phyloP scores from a whole-genome alignment of 768 basidiomycete species.

The Suillus bovinus region DNA sequence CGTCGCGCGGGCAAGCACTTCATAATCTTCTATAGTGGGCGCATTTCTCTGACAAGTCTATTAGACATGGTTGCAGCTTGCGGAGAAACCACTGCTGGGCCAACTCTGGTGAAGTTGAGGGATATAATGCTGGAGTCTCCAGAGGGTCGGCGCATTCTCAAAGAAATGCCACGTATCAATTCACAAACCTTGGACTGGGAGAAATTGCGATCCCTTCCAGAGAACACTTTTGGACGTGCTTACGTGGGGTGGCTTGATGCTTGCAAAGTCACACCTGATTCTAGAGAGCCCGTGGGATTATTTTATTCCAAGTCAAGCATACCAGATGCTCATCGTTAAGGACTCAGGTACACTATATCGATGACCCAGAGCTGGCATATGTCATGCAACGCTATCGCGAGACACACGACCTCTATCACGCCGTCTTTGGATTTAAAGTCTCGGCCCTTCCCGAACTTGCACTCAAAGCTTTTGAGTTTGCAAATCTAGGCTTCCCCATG shows the following conservation, averaged over 20 bases:
- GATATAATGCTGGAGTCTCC: constrained; percentile 74
- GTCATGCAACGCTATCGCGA: constrained; percentile 98
- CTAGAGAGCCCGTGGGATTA: constrained; percentile 75
- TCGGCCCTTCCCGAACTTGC: constrained; percentile 90
- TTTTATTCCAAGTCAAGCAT: background rate
- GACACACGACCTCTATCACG: constrained; percentile 97
- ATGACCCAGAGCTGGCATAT: constrained; percentile 94
- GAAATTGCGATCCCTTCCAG: constrained; percentile 61
- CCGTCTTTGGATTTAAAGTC: constrained; percentile 85
- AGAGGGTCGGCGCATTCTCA: constrained; percentile 84
- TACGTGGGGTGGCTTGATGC: constrained; percentile 90
- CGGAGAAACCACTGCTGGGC: constrained; percentile 89
- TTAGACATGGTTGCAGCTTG: constrained; percentile 94
- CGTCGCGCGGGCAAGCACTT: constrained; percentile 72
- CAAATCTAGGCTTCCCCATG: constrained; percentile 90
- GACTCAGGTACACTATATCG: constrained; percentile 85
- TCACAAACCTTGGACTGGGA: constrained; percentile 74
- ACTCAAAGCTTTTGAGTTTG: constrained; percentile 92
- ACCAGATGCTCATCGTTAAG: constrained; percentile 4
- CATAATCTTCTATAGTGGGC: background rate
- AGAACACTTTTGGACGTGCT: constrained; percentile 82
- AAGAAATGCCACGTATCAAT: constrained; percentile 81
- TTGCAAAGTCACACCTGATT: constrained; percentile 91
- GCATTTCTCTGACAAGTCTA: background rate
- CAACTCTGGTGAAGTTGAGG: constrained; percentile 71